These are phyloP conservation scores for Russula ochroleuca DNA, from an alignment of 768 basidiomycete genomes.

Conservation along the genomic window DNA sequence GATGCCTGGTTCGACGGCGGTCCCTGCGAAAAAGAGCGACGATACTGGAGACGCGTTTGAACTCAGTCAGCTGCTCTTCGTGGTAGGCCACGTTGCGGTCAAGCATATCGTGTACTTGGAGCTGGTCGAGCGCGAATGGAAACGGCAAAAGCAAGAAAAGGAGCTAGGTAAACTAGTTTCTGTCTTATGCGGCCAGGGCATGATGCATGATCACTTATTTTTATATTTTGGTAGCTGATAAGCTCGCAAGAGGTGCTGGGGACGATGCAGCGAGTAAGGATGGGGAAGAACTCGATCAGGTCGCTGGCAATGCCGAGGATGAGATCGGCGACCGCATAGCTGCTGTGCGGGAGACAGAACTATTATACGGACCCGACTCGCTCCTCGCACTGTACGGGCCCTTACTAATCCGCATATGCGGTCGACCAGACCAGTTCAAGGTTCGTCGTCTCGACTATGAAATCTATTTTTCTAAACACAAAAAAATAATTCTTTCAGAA, in stretches of 20 bases:
- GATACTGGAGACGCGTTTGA: slow-evolving; percentile 81
- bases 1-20: slow-evolving; percentile 19
- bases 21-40: slow-evolving; percentile 30
- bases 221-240: slow-evolving; percentile 47
- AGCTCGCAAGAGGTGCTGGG: slow-evolving; percentile 43
- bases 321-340: slow-evolving; percentile 94
- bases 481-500: no score
- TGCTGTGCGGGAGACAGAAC: slow-evolving; percentile 76
- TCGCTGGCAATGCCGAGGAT: slow-evolving; percentile 96
- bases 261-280: slow-evolving; percentile 45
- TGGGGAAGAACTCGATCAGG: slow-evolving; percentile 90
- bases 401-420: slow-evolving; percentile 85
- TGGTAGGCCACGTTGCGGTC: slow-evolving; percentile 94
- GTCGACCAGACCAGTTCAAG: slow-evolving; percentile 88
- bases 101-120: slow-evolving; percentile 97
- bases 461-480: neutral
- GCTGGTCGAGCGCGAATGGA: slow-evolving; percentile 92
- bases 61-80: slow-evolving; percentile 89
- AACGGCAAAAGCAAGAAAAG: slow-evolving; percentile 89
- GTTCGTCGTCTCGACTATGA: slow-evolving; percentile 40
- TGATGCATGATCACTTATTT: neutral
- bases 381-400: slow-evolving; percentile 84
- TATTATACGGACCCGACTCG: slow-evolving; percentile 79
- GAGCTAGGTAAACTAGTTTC: slow-evolving; percentile 54
- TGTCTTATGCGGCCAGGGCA: neutral